phyloP scores from a whole-genome alignment of 495 filamentous ascomycete species.

The Geopyxis carbonaria region DNA sequence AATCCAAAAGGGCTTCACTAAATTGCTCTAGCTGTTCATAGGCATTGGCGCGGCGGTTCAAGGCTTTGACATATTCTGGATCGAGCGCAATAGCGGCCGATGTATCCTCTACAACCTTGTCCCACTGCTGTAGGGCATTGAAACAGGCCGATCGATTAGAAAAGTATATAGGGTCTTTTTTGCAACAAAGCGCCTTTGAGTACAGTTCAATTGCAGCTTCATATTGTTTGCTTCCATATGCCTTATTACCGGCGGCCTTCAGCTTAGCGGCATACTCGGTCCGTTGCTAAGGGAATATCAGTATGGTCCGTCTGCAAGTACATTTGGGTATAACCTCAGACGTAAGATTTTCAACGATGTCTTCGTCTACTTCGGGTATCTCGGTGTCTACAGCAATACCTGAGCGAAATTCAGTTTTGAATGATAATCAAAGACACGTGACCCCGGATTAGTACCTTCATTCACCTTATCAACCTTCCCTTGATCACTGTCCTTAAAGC shows the following conservation, averaged over 20 bases:
- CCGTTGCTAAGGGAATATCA: constrained; percentile 34
- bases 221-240: constrained; percentile 84
- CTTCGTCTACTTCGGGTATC: constrained; percentile 72
- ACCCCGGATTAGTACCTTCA: constrained; percentile 14
- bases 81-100: constrained; percentile 84
- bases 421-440: too few species aligned
- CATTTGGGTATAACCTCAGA: constrained; percentile 36
- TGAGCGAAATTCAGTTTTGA: too few species aligned
- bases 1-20: constrained; percentile 90
- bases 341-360: constrained; percentile 48
- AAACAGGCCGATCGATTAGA: constrained; percentile 96
- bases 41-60: constrained; percentile 87
- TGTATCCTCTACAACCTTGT: constrained; percentile 92
- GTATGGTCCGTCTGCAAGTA: constrained; percentile 7
- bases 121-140: constrained; percentile 80
- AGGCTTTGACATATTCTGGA: constrained; percentile 88
- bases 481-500: constrained; percentile 29
- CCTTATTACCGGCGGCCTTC: constrained; percentile 91
- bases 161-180: constrained; percentile 93
- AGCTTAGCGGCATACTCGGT: constrained; percentile 76
- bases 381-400: constrained; percentile 45
- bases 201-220: constrained; percentile 83
- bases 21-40: constrained; percentile 83
- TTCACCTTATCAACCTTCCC: constrained; percentile 25
- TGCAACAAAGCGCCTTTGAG: constrained; percentile 88